phyloP scores from a whole-genome alignment of 495 filamentous ascomycete genomes.

The Hypomontagnella monticulosa region DNA sequence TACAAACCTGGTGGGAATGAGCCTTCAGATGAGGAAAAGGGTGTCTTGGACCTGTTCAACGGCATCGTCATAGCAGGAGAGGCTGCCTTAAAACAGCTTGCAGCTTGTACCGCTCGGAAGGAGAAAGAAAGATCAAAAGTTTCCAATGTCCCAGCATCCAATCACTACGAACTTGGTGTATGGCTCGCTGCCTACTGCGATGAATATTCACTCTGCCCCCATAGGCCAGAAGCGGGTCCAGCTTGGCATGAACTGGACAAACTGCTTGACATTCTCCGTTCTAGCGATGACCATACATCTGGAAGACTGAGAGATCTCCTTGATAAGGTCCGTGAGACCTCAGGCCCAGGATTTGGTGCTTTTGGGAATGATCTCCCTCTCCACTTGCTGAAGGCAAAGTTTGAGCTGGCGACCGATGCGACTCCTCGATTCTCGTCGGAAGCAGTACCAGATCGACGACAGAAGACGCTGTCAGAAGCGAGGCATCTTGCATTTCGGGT shows the following conservation, averaged over 20 bases:
- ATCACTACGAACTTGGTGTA: background rate
- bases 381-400: background rate
- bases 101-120: background rate
- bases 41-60: background rate
- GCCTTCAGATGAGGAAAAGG: background rate
- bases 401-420: background rate
- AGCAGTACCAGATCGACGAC: background rate
- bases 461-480: background rate
- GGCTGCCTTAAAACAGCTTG: background rate
- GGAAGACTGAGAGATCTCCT: background rate
- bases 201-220: background rate
- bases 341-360: background rate
- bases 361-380: background rate
- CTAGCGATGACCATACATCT: background rate
- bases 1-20: background rate
- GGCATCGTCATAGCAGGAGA: background rate
- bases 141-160: background rate
- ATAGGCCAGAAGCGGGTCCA: background rate
- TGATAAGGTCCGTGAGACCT: background rate
- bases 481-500: constrained; percentile 2
- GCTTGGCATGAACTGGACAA: background rate
- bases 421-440: background rate
- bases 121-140: background rate
- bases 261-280: background rate
- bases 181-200: background rate